Conservation (phyloP, 2,329 filamentous ascomycete genomes). For the Cladosporium sp. region DNA sequence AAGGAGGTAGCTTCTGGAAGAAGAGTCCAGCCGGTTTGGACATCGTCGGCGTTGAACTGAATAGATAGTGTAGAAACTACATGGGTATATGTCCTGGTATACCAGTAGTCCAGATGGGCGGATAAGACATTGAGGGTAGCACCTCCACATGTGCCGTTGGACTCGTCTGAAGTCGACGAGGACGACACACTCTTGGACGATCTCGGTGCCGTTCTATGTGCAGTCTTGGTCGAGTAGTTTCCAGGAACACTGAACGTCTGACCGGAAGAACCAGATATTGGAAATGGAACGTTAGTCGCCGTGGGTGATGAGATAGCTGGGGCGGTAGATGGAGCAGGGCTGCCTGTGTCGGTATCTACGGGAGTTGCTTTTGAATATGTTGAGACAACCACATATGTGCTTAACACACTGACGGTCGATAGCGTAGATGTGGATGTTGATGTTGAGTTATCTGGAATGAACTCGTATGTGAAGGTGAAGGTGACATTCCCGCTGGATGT, state of each 20-base stretch:
- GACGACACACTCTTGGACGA: background rate
- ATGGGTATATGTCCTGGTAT: slow-evolving; percentile 28
- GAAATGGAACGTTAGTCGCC: slow-evolving; percentile 3
- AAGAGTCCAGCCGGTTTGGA: slow-evolving; percentile 28
- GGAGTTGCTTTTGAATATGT: background rate
- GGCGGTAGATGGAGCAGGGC: background rate
- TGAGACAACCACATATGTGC: slow-evolving; percentile 5
- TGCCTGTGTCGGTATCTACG: background rate
- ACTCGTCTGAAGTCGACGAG: background rate
- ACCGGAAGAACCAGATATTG: background rate
- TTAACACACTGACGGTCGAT: slow-evolving; percentile 1
- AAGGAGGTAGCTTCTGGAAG: slow-evolving; percentile 28
- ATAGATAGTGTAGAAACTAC: slow-evolving; percentile 30
- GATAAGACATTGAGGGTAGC: slow-evolving; percentile 31
- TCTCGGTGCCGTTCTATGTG: background rate
- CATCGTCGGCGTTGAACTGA: slow-evolving; percentile 24
- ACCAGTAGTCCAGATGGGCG: slow-evolving; percentile 34
- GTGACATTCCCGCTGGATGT: slow-evolving; percentile 1
- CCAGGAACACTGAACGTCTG: background rate
- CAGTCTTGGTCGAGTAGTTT: background rate
- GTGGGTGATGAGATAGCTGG: background rate
- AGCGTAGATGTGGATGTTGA: background rate
- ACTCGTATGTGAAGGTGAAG: slow-evolving; percentile 5
- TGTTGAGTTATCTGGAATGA: slow-evolving; percentile 3
- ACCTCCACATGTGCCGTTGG: slow-evolving; percentile 23